Conservation (phyloP, 352 stramenopile genomes). For the Albugo candida region DNA sequence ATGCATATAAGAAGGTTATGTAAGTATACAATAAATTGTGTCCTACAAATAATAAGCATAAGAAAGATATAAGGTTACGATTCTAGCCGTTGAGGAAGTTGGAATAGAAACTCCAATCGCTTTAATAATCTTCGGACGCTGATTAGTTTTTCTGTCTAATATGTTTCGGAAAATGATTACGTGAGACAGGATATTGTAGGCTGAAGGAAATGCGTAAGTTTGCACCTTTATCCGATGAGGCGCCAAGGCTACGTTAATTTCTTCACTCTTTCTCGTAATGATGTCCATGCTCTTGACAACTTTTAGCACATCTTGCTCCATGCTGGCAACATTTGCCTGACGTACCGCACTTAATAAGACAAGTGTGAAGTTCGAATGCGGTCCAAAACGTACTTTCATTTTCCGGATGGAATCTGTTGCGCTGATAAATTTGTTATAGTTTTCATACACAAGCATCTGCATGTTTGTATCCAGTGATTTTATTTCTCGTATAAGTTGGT, state of each 20-base stretch:
- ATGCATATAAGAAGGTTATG: background rate
- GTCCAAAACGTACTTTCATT: slow-evolving; percentile 47
- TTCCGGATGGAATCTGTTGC: slow-evolving; percentile 97
- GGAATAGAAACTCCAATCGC: slow-evolving; percentile 94
- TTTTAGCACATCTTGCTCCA: slow-evolving; percentile 77
- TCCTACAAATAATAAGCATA: too few species aligned
- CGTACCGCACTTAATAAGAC: background rate
- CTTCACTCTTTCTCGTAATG: slow-evolving; percentile 69
- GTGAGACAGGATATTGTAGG: slow-evolving; percentile 13
- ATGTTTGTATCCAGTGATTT: slow-evolving; percentile 96
- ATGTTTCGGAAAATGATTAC: slow-evolving; percentile 2
- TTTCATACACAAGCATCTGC: slow-evolving; percentile 99
- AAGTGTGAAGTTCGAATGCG: background rate
- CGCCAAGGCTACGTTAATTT: slow-evolving; percentile 77
- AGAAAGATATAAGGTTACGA: slow-evolving; percentile 11
- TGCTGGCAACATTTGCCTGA: slow-evolving; percentile 79
- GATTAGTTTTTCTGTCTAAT: slow-evolving; percentile 92
- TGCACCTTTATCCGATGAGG: slow-evolving; percentile 42
- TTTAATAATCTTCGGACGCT: slow-evolving; percentile 89
- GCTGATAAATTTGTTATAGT: slow-evolving; percentile 99
- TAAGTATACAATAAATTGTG: background rate
- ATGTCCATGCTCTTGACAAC: slow-evolving; percentile 79
- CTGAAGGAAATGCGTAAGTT: slow-evolving; percentile 1
- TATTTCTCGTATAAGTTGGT: slow-evolving; percentile 74
- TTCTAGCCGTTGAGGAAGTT: slow-evolving; percentile 82